Evolutionary conservation across 2,329 filamentous ascomycete species (phyloP).

Genomic region (Alternaria brassicicola): DNA sequence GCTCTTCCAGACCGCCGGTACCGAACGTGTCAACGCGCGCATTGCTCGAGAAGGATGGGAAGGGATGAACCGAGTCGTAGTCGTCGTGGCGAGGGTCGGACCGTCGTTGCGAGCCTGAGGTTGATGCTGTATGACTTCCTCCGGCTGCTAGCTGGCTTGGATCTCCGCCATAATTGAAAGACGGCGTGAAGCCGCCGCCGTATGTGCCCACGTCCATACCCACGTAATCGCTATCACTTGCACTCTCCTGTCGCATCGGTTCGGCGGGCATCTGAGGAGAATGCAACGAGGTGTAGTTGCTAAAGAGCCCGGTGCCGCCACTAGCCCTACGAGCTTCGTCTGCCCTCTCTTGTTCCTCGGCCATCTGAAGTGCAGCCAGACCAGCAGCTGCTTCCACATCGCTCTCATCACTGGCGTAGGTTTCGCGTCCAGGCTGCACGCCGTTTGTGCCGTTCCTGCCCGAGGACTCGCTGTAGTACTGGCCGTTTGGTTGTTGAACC

Average conservation of each 20-base stretch:
- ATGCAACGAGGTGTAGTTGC: conserved; percentile 52
- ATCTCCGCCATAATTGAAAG: conserved; percentile 65
- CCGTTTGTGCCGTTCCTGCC: conserved; percentile 55
- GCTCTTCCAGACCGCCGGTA: conserved; percentile 85
- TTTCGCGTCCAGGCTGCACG: conserved; percentile 39
- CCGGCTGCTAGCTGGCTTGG: conserved; percentile 50
- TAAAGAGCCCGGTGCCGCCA: conserved; percentile 60
- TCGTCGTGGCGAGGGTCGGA: conserved; percentile 52
- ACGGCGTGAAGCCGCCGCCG: conserved; percentile 72
- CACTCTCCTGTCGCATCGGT: conserved; percentile 29
- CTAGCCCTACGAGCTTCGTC: conserved; percentile 65
- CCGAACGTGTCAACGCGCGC: conserved; percentile 85
- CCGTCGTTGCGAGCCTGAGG: conserved; percentile 54
- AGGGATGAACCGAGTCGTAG: conserved; percentile 61
- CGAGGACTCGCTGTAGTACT: conserved; percentile 34
- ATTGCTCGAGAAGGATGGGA: conserved; percentile 61
- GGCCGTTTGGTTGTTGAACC: conserved; percentile 43
- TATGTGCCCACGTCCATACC: conserved; percentile 75
- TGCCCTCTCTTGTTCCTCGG: conserved; percentile 75
- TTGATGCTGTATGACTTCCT: conserved; percentile 50
- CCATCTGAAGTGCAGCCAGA: conserved; percentile 80
- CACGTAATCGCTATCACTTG: conserved; percentile 72
- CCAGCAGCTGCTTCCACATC: conserved; percentile 88
- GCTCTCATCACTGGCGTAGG: conserved; percentile 69
- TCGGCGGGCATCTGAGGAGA: conserved; percentile 51